Base-by-base conservation (phyloP, 768 basidiomycete species). In the Hebeloma cylindrosporum region DNA sequence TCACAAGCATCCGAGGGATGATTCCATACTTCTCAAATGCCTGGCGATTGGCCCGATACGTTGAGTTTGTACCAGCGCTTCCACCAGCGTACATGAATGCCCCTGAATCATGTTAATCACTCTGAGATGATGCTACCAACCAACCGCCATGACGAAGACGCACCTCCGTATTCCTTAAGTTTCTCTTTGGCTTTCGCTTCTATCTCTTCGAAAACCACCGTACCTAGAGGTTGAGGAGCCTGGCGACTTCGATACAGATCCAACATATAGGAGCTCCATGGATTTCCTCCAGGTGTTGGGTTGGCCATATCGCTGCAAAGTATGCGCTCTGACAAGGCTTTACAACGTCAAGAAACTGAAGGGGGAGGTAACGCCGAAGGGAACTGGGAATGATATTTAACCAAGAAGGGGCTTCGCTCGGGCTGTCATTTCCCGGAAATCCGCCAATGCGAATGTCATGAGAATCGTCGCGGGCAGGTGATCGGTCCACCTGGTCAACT, bases 71-170 rank as follows among this genome's bases (percentile, higher is more conserved):
- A 1, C 91, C 92, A 7, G 91, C 90, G 50, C 80, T 88, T 30
- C 87, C 88, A 44, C 77, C 78, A 2, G 83, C 82, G 56, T 91
- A 93, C 66, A 80, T 71, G 67, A 83, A 93, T 7, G 86, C 64
- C 44, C 81, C 88, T 72, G 31, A 30, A 10, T 29, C n/a, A n/a
- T n/a, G n/a, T 48, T 16, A 14, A 14, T 28, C 21, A 17, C 9
- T 21, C 14, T 18, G 26, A 5, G 21, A 47, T 26, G 23, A 8
- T 20, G 4, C n/a, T n/a, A n/a, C 3, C 9, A 18, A 27, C 11
- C 10, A 6, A 23, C 7, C 7, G 5, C 0, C 2, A 20, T 21
- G 20, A 29, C 16, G 7, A 10, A 5, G 17, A 4, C 74, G 40
- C 56, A 80, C 85, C 75, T 34, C 69, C 67, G 45, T 78, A 64